phyloP scores from a whole-genome alignment of 2,329 filamentous ascomycete genomes.

The Colletotrichum euphorbiae region DNA sequence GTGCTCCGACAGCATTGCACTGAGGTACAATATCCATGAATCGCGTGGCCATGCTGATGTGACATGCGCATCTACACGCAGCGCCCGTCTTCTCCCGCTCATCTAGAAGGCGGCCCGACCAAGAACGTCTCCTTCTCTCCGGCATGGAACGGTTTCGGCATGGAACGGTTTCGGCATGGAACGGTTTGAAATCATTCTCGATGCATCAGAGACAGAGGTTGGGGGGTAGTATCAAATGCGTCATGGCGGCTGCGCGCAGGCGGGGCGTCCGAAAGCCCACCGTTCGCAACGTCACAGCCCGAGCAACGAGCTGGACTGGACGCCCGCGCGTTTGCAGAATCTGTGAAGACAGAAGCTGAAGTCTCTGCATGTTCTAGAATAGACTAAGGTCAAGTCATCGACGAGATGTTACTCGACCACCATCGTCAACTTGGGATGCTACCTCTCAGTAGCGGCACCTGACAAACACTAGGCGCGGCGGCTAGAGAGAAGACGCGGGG shows the following conservation, averaged over 20 bases:
- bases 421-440: background rate
- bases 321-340: background rate
- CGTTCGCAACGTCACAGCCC: constrained; percentile 5
- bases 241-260: constrained; percentile 18
- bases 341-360: fast-evolving
- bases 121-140: background rate
- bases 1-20: constrained; percentile 1
- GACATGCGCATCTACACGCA: constrained; percentile 3
- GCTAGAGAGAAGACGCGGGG: background rate
- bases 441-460: background rate
- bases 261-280: constrained; percentile 14
- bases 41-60: constrained; percentile 1
- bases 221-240: constrained; percentile 3
- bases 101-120: constrained; percentile 29
- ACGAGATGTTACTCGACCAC: background rate
- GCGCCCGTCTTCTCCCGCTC: constrained; percentile 24
- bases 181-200: constrained; percentile 23
- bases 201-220: constrained; percentile 2
- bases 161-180: constrained; percentile 27
- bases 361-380: background rate
- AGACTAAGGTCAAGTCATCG: background rate
- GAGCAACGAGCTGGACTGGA: background rate
- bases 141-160: constrained; percentile 27
- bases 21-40: background rate
- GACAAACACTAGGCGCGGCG: constrained; percentile 14